Evolutionary conservation across 441 rosid genomes (phyloP).

Genomic region (Gossypium lobatum): DNA sequence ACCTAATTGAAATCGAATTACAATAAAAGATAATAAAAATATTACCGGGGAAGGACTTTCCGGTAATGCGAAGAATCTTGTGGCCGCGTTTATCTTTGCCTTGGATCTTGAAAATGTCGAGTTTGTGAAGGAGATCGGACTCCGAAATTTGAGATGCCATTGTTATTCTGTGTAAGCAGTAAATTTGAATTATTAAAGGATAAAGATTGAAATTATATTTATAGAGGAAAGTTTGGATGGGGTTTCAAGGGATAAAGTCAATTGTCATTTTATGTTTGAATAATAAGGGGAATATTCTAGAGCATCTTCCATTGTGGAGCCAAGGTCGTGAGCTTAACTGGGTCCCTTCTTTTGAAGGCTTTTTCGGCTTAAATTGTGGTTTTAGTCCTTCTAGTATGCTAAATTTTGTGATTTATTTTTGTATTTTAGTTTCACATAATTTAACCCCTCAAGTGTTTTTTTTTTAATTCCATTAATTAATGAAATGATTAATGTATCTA

Average conservation of each 20-base stretch:
- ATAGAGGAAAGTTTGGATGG: background rate
- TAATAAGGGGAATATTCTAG: background rate
- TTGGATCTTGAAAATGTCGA: conserved; percentile 58
- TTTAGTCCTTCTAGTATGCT: too few species aligned
- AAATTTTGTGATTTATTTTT: too few species aligned
- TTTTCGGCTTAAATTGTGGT: too few species aligned
- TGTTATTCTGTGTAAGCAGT: background rate
- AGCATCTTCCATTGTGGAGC: conserved; percentile 12
- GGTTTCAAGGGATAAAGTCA: background rate
- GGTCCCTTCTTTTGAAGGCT: too few species aligned
- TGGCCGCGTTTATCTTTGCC: conserved; percentile 74
- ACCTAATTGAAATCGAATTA: background rate
- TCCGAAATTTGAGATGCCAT: conserved; percentile 28
- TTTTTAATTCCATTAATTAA: too few species aligned
- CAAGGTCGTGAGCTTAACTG: too few species aligned
- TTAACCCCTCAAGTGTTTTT: too few species aligned
- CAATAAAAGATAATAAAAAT: background rate
- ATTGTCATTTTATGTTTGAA: background rate
- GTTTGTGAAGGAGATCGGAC: conserved; percentile 50
- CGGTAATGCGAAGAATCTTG: conserved; percentile 59
- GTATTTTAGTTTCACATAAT: too few species aligned
- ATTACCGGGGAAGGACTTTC: conserved; percentile 64
- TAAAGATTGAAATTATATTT: background rate
- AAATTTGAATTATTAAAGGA: background rate
- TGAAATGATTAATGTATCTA: too few species aligned